These are phyloP conservation scores for Aspergillus versicolor DNA, from an alignment of 2,329 filamentous ascomycete genomes.

Conservation along the genomic window DNA sequence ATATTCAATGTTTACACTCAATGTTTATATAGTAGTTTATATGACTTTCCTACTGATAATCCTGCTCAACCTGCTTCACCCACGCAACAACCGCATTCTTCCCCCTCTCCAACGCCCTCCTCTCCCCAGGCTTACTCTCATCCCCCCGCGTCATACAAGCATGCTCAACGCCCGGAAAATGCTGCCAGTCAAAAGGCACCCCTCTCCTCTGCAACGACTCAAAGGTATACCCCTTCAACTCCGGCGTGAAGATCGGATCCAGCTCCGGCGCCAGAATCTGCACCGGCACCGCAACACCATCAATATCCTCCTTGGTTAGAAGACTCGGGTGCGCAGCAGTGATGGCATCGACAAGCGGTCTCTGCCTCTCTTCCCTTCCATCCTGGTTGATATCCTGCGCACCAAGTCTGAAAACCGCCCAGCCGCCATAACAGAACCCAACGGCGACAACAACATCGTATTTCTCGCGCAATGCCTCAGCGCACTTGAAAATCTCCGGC, in stretches of 20 bases:
- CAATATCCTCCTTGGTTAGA: constrained; percentile 48
- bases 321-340: constrained; percentile 47
- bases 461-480: constrained; percentile 31
- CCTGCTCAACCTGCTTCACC: constrained; percentile 30
- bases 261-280: constrained; percentile 54
- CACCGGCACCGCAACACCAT: constrained; percentile 47
- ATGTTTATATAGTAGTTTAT: no score
- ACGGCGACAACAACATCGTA: constrained; percentile 38
- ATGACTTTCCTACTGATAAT: no score
- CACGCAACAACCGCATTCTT: constrained; percentile 51
- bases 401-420: constrained; percentile 51
- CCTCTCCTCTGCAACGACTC: constrained; percentile 38
- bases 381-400: constrained; percentile 10
- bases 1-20: no score
- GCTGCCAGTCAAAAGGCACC: constrained; percentile 51
- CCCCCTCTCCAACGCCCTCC: constrained; percentile 46
- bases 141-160: constrained; percentile 47
- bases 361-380: constrained; percentile 28
- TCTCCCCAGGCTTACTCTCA: constrained; percentile 38
- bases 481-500: constrained; percentile 37
- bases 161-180: constrained; percentile 53
- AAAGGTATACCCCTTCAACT: constrained; percentile 49
- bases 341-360: constrained; percentile 47
- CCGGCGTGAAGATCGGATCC: constrained; percentile 44
- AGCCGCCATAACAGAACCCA: constrained; percentile 55